phyloP scores from a whole-genome alignment of 495 filamentous ascomycete species.

The Penicillium arizonense region DNA sequence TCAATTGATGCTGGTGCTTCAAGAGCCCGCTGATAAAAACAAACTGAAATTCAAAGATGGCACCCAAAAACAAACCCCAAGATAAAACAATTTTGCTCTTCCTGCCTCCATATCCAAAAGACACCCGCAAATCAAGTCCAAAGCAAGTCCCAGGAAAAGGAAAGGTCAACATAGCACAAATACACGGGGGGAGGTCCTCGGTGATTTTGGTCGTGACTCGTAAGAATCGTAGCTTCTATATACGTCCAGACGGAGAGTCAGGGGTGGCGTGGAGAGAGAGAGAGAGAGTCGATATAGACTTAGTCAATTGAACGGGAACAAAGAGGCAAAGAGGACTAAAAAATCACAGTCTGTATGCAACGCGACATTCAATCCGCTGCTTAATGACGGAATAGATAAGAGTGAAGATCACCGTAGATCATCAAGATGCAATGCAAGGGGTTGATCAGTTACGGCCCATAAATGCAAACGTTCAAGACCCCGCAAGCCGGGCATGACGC shows the following conservation, averaged over 20 bases:
- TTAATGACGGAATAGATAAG: background rate
- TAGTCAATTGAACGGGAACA: slow-evolving; percentile 4
- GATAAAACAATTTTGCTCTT: too few relatives aligned
- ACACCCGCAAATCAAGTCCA: background rate
- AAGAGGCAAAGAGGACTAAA: background rate
- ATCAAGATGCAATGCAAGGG: too few relatives aligned
- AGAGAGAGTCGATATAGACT: slow-evolving; percentile 19
- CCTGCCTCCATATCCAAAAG: too few relatives aligned
- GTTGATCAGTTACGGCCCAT: too few relatives aligned
- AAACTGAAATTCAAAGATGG: too few relatives aligned
- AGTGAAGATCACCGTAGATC: background rate
- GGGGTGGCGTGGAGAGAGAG: too few relatives aligned
- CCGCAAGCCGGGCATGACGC: slow-evolving; percentile 1
- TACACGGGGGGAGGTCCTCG: slow-evolving; percentile 8
- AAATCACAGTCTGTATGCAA: background rate
- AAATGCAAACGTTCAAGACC: too few relatives aligned
- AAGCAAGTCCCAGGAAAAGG: background rate
- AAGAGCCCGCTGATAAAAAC: too few relatives aligned
- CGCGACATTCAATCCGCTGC: background rate
- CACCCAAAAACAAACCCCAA: too few relatives aligned
- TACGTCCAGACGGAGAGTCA: slow-evolving; percentile 14
- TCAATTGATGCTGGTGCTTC: too few relatives aligned
- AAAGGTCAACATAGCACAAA: background rate
- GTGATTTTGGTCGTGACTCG: slow-evolving; percentile 28
- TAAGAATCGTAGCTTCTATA: slow-evolving; percentile 30